These are phyloP conservation scores for Spirogloea muscicola DNA, from an alignment of 139 green algal species.

Conservation along the genomic window DNA sequence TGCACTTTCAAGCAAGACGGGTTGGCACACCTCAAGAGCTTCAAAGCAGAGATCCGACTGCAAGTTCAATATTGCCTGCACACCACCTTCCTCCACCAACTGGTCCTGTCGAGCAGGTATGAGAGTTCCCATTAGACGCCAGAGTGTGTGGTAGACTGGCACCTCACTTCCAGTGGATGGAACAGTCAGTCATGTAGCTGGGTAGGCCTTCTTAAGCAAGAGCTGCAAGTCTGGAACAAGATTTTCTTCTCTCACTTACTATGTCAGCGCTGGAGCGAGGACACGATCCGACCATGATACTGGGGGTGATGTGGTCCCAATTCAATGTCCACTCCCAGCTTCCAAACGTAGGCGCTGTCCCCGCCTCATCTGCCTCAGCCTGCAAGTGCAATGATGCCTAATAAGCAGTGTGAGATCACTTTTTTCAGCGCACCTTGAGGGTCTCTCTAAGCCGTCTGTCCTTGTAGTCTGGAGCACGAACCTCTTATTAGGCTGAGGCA, in stretches of 20 bases:
- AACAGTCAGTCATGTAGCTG: not conserved
- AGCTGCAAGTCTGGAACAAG: too few species aligned
- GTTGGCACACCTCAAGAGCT: constrained; percentile 60
- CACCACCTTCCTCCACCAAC: constrained; percentile 48
- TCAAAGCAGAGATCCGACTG: constrained; percentile 68
- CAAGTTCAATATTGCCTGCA: constrained; percentile 57
- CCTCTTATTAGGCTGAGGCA: not conserved
- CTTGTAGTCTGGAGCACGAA: not conserved
- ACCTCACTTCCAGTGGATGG: constrained; percentile 8
- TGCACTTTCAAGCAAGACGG: not conserved
- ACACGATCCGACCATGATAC: constrained; percentile 52
- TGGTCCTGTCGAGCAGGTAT: constrained; percentile 13
- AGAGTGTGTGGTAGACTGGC: not conserved
- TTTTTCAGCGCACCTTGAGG: not conserved
- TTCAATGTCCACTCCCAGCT: constrained; percentile 58
- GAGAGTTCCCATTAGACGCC: not conserved
- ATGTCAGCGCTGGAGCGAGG: constrained; percentile 45
- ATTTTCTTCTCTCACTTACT: constrained; percentile 36
- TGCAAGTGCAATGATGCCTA: not conserved
- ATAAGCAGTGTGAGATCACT: not conserved
- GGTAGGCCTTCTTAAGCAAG: too few species aligned
- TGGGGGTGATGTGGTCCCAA: constrained; percentile 47
- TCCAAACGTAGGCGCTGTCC: not conserved
- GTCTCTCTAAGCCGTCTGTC: too few species aligned
- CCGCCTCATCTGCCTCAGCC: not conserved